Evolutionary conservation across 2,329 filamentous ascomycete species (phyloP), one percentile per base, ranked within the genome.

Genomic region (Lachnellula subtilissima): DNA sequence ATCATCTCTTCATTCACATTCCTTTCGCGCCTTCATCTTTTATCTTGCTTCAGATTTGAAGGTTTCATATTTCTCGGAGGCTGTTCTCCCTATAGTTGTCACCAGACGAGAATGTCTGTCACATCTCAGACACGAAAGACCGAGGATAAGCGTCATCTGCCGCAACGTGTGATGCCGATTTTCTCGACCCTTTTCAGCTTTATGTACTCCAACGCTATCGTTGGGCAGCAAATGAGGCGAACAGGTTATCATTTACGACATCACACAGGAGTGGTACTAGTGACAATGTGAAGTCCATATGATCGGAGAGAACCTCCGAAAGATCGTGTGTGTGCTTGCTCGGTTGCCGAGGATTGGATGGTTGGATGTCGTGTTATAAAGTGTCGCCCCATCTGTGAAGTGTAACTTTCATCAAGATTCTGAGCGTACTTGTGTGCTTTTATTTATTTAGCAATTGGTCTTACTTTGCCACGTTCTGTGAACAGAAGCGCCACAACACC

Each of bases 1-100:
- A 32, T 32, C 14, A n/a, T 39, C 37, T 40, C 37, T 15, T 17
- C n/a, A 17, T 40, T 15, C 5, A 40, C 4, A 40, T 15, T 40
- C 6, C 37, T 40, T 17, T 40, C 37, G n/a, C 83, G 0, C 71
- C 73, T 0, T 71, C 69, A 8, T 83, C 78, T 7, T 87, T 69
- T n/a, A 78, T 78, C 7, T 78, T 72, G 0, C 58, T 53, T 52
- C 80, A 48, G 17, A 42, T 66, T 59, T 14, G 5, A 40, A 17
- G 5, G 7, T 6, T 9, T 40, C n/a, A 17, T 17, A 45, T 12
- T 12, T 12, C 42, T 45, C 42, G 19, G 8, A 45, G 11, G 19
- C 19, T 9, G 5, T 23, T 45, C 19, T 45, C 11, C 15, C 15
- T 23, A 25, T 19, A 2, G 19, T 45, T 23, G 42, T 45, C 42